Base-by-base conservation (phyloP, 148 eudicot genomes). In the Rhododendron williamsianum region DNA sequence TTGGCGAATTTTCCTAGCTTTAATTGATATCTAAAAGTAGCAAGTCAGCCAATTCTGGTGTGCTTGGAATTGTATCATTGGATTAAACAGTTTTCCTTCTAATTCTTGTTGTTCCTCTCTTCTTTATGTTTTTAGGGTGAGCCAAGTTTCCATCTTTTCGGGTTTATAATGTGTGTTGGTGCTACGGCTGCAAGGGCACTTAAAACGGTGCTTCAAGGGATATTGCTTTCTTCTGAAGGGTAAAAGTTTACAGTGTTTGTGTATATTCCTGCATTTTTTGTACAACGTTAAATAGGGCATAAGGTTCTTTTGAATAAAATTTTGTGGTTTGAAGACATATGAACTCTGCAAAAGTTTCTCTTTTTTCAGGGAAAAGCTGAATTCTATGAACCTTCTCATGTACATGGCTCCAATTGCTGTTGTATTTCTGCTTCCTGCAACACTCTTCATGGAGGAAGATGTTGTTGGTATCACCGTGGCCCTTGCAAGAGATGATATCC, bases 381-480 rank as follows among this genome's bases (percentile, higher is more conserved):
- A 96, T 88, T 94, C 98, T 30, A 96, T 96, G 98, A 96, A 96
- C 86, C 96, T 96, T 79, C 93, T 96, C 48, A 90, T 96, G 71
- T 96, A 96, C 88, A 96, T 96, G 98, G 96, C 98, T 87, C 98
- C 98, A 18, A 92, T 96, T 84, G 98, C 98, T 88, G 98, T 96
- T 80, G 92, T 93, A 58, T 87, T 96, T 73, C 95, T 96, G 25
- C 95, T 96, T 85, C 98, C 98, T 4, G 96, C 96, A 30, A 94
- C 98, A 51, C 87, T 96, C 25, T 82, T 76, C 67, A 96, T 96
- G 98, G 98, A 96, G 84, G 92, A 93, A 90, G 93, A 96, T 88
- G 98, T 96, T 27, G 91, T 96, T 87, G 96, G 96, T 45, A 92
- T 96, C 81, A 92, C 98, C 74, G 54, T 93, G 76, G 95, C 98